A percentile compares a stretch with the other conserved stretches of the same genome.
phyloP scores from a whole-genome alignment of 108 stramenopile species.

The Nitzschia putrida region DNA sequence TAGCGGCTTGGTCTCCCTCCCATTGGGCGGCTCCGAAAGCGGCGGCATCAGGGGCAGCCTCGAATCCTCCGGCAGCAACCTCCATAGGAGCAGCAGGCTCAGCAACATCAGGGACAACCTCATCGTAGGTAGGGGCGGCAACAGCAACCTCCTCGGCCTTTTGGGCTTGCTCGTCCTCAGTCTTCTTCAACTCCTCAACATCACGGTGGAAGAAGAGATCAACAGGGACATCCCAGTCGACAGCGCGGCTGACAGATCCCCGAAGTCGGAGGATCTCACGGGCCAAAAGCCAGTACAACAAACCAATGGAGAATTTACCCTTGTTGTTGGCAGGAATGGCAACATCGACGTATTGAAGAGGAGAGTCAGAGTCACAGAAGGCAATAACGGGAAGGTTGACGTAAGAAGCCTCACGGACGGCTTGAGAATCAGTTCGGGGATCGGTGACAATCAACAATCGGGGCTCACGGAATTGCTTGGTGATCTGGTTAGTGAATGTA shows the following conservation, averaged over 20 bases:
- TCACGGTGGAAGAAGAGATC: conserved; percentile 99
- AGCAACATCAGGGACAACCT: conserved; percentile 36
- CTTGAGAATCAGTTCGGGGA: conserved; percentile 96
- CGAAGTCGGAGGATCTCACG: conserved; percentile 98
- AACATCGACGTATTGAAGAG: conserved; percentile 96
- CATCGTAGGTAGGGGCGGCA: conserved; percentile 66
- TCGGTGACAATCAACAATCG: conserved; percentile 98
- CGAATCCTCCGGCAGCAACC: conserved; percentile 47
- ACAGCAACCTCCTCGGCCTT: conserved; percentile 82
- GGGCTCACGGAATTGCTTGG: conserved; percentile 99
- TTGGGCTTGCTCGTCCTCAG: conserved; percentile 91
- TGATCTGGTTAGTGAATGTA: conserved; percentile 99
- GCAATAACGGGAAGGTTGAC: conserved; percentile 99
- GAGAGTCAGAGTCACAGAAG: conserved; percentile 99
- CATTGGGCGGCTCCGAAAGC: conserved; percentile 13
- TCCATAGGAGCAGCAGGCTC: conserved; percentile 21
- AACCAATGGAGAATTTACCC: conserved; percentile 99
- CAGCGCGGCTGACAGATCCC: conserved; percentile 89
- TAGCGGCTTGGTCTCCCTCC: conserved; percentile 49
- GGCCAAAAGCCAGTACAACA: conserved; percentile 98
- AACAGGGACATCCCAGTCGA: conserved; percentile 97
- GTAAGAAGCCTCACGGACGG: conserved; percentile 96
- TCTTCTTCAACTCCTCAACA: conserved; percentile 98
- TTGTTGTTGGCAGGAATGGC: conserved; percentile 99
- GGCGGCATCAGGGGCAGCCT: conserved; percentile 33